Percentiles rank a stretch among this genome's conserved stretches.
Evolutionary conservation across 1,284 basidiomycete genomes (phyloP).

Genomic region (Ustilago cynodontis): DNA sequence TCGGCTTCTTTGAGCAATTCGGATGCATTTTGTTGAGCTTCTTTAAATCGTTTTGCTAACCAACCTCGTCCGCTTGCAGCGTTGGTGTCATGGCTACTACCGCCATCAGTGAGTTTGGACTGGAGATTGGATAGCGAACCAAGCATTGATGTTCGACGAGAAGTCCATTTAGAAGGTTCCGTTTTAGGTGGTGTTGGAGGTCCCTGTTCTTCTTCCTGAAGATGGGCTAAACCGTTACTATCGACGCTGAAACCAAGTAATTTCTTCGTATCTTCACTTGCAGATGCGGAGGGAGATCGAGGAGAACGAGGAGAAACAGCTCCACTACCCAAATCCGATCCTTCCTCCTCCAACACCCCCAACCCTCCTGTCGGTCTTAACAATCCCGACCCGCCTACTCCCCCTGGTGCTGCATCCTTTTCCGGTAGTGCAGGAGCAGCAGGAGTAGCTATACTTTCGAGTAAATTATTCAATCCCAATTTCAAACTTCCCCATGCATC

Average conservation of each 20-base stretch:
- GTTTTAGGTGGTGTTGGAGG: slow-evolving; percentile 30
- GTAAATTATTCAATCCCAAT: slow-evolving; percentile 30
- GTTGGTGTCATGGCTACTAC: no score
- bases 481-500: slow-evolving; percentile 51
- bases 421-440: neutral
- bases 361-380: neutral
- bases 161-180: slow-evolving; percentile 6
- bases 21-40: slow-evolving; percentile 31
- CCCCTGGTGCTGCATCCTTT: slow-evolving; percentile 11
- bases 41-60: slow-evolving; percentile 37
- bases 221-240: slow-evolving; percentile 23
- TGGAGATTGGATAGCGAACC: slow-evolving; percentile 13
- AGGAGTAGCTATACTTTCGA: slow-evolving; percentile 33
- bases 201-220: neutral
- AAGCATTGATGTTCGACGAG: slow-evolving; percentile 23
- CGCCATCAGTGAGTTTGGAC: neutral
- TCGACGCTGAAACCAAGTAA: slow-evolving; percentile 34
- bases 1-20: slow-evolving; percentile 43
- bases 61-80: slow-evolving; percentile 1
- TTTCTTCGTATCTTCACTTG: slow-evolving; percentile 11
- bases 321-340: slow-evolving; percentile 34
- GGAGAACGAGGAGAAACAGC: slow-evolving; percentile 38
- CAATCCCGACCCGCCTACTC: slow-evolving; percentile 9
- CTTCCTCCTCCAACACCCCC: slow-evolving; percentile 46
- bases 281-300: slow-evolving; percentile 18